Evolutionary conservation across 768 basidiomycete species (phyloP).

Genomic region (Chalciporus pseudorubinellus): DNA sequence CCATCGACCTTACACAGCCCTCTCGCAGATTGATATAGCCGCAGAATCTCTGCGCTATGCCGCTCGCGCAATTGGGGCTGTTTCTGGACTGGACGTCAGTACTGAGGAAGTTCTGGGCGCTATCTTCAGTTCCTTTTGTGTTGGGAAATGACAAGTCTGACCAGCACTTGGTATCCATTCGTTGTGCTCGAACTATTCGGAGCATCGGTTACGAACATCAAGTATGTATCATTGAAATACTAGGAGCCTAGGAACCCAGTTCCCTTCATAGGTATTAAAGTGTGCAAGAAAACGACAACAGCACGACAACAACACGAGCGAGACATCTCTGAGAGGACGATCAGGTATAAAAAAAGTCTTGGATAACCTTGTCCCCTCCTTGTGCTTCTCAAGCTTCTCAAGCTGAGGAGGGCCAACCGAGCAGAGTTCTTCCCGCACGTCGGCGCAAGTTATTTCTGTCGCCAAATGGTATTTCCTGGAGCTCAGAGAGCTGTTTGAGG

Average conservation of each 20-base stretch:
- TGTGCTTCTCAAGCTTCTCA: no score
- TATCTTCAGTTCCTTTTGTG: constrained; percentile 85
- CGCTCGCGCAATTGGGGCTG: constrained; percentile 74
- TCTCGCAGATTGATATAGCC: constrained; percentile 73
- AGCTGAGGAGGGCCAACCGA: constrained; percentile 12
- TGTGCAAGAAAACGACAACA: not conserved
- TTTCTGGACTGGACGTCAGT: constrained; percentile 71
- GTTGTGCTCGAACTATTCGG: not conserved
- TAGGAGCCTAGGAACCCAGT: not conserved
- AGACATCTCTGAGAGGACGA: constrained; percentile 7
- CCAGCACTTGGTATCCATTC: not conserved
- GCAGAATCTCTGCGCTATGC: constrained; percentile 91
- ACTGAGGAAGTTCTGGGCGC: constrained; percentile 82
- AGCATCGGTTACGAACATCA: not conserved
- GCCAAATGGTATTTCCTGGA: constrained; percentile 31
- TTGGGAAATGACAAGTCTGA: constrained; percentile 59
- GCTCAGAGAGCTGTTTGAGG: constrained; percentile 24
- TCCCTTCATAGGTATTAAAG: not conserved
- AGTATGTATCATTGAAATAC: not conserved
- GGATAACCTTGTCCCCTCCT: not conserved
- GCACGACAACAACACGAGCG: not conserved
- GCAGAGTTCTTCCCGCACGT: constrained; percentile 17
- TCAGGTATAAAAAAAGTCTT: not conserved
- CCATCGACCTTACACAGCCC: constrained; percentile 35
- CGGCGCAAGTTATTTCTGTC: constrained; percentile 27